Evolutionary conservation across 2,329 filamentous ascomycete genomes (phyloP).

Genomic region (Hirsutella rhossiliensis): DNA sequence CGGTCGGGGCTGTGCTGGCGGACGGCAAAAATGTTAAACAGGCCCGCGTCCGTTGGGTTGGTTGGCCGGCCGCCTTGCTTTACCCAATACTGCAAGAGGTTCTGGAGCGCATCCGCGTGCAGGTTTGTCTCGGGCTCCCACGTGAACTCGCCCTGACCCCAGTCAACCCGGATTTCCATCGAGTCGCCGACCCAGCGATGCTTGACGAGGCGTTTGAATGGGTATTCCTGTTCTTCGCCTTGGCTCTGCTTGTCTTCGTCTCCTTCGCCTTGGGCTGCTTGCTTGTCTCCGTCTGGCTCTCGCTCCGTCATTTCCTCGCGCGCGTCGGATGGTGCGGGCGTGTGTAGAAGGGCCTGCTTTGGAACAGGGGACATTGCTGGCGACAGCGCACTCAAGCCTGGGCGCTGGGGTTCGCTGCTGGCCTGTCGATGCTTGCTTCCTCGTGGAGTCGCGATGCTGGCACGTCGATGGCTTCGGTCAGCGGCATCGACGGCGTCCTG

Average conservation of each 20-base stretch:
- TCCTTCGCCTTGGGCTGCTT: too few relatives aligned
- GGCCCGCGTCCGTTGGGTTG: conserved; percentile 16
- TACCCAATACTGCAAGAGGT: conserved; percentile 21
- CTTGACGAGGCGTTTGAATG: conserved; percentile 11
- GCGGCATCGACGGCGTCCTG: too few relatives aligned
- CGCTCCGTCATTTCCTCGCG: not conserved
- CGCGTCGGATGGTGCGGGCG: not conserved
- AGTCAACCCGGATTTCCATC: conserved; percentile 19
- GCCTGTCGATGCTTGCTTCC: too few relatives aligned
- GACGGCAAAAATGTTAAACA: conserved; percentile 21
- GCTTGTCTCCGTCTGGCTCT: not conserved
- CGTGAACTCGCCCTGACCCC: conserved; percentile 15
- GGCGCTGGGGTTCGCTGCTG: too few relatives aligned
- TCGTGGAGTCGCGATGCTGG: too few relatives aligned
- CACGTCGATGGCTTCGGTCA: too few relatives aligned
- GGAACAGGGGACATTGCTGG: too few relatives aligned
- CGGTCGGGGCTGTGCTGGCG: conserved; percentile 16
- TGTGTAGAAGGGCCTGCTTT: not conserved
- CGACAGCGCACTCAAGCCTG: too few relatives aligned
- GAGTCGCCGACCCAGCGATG: conserved; percentile 17
- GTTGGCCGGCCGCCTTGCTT: conserved; percentile 16
- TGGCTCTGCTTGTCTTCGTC: not conserved
- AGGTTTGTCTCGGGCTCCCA: conserved; percentile 22
- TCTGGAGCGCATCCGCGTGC: conserved; percentile 18
- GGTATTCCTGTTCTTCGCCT: conserved; percentile 4